Conservation (phyloP, 306 rosid genomes). For the Echinosophora koreensis region DNA sequence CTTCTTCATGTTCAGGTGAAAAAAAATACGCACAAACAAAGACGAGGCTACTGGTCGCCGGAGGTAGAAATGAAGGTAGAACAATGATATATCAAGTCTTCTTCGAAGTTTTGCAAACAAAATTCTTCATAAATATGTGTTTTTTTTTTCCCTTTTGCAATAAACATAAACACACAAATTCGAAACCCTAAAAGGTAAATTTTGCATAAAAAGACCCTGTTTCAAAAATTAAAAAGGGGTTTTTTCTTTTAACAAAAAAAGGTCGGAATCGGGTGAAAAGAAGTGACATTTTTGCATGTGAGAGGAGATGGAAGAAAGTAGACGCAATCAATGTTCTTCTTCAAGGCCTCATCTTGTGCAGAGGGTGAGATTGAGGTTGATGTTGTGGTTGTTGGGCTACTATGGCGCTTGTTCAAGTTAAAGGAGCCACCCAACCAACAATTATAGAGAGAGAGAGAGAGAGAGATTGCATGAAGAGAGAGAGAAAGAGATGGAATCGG, state of each 20-base stretch:
- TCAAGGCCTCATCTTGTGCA: conserved; percentile 85
- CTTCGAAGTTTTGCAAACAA: background rate
- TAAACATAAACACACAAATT: background rate
- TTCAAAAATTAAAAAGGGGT: background rate
- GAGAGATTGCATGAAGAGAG: conserved; percentile 34
- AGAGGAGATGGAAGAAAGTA: conserved; percentile 98
- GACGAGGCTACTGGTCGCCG: no score
- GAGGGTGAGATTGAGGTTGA: conserved; percentile 58
- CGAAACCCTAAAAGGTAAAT: conserved; percentile 46
- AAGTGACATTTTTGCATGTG: conserved; percentile 89
- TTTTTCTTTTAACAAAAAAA: background rate
- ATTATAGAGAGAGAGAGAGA: background rate
- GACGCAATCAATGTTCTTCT: conserved; percentile 95
- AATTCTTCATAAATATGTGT: conserved; percentile 24
- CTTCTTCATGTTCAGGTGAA: no score
- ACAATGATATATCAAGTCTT: no score
- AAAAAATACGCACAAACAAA: no score
- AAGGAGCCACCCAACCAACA: conserved; percentile 26
- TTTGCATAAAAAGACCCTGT: background rate
- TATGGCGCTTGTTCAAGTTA: conserved; percentile 58
- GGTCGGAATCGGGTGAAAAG: background rate
- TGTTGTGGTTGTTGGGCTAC: conserved; percentile 65
- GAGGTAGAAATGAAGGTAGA: no score
- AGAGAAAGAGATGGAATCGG: conserved; percentile 44
- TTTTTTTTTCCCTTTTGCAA: background rate